Base-by-base conservation (phyloP, 352 stramenopile species). In the Phytophthora multivora region DNA sequence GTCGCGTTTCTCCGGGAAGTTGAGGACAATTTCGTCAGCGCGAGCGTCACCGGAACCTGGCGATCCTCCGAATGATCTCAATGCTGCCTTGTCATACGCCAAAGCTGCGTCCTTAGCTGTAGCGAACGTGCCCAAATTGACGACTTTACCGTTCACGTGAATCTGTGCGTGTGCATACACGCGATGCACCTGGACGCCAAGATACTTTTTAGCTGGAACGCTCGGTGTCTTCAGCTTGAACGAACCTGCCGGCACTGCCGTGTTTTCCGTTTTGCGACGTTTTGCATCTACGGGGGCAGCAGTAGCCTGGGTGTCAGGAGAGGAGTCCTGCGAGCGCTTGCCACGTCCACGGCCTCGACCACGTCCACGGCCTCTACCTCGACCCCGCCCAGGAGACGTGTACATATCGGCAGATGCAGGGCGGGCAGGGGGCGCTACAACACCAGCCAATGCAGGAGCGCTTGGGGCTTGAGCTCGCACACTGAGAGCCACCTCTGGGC, bases 131-230 rank as follows among this genome's bases (percentile, higher is more conserved):
- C 86, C 86, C 40, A 95, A 59, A 51, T 91, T 90, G 6, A 92
- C 64, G n/a, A 86, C 51, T 55, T 91, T 88, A 35, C 80, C 80
- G n/a, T 91, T 77, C 16, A 95, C 81, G 33, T 83, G 71, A 51
- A 95, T 90, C 51, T 95, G 83, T 15, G 86, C 86, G 31, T 93
- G 80, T 1, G 83, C 82, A 52, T 89, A 91, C 18, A 90, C 83
- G 25, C 77, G 71, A 35, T 89, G 82, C 4, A 88, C 79, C 36
- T 88, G 72, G 2, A 93, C 86, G 8, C 86, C 86, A 1, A 90
- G 40, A 64, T 90, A 92, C 45, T 91, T 85, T 55, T 85, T 89
- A n/a, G 60, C 28, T 13, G 56, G 40, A 28, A 59, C 33, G 21
- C 30, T 52, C 12, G 48, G 23, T 3, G 38, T 7, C 10, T 69